These are phyloP conservation scores for Aspergillus flavus DNA, from an alignment of 2,329 filamentous ascomycete species.

Conservation along the genomic window DNA sequence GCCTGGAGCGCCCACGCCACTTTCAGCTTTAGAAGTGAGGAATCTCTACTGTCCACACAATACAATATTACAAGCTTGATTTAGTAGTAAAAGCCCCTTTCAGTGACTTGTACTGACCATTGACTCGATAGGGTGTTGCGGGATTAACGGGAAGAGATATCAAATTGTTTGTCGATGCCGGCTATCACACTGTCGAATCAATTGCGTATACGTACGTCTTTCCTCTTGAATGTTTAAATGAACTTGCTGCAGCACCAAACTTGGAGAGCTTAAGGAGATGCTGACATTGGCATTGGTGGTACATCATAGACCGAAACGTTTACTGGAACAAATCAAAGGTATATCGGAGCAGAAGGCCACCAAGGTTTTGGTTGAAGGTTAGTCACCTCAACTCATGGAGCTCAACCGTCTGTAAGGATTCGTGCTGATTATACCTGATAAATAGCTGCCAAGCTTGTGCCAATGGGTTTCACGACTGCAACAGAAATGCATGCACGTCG, in stretches of 20 bases:
- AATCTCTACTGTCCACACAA: not conserved
- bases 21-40: constrained; percentile 80
- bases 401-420: not conserved
- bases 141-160: constrained; percentile 95
- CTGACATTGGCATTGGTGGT: not conserved
- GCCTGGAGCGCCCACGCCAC: constrained; percentile 90
- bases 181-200: constrained; percentile 92
- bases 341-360: constrained; percentile 96
- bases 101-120: constrained; percentile 12
- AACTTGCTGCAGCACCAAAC: not conserved
- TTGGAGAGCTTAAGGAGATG: not conserved
- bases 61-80: not conserved
- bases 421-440: constrained; percentile 14
- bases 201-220: constrained; percentile 81
- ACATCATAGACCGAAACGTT: constrained; percentile 61
- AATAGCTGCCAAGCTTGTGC: constrained; percentile 88
- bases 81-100: not conserved
- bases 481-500: constrained; percentile 98
- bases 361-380: constrained; percentile 88
- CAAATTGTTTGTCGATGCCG: constrained; percentile 86
- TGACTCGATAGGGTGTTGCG: constrained; percentile 70
- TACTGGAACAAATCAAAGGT: constrained; percentile 93
- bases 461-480: constrained; percentile 98
- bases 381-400: constrained; percentile 21
- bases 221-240: not conserved